Base-by-base conservation (phyloP, 371 early-diverging fungal species). In the Mucor velutinosus region DNA sequence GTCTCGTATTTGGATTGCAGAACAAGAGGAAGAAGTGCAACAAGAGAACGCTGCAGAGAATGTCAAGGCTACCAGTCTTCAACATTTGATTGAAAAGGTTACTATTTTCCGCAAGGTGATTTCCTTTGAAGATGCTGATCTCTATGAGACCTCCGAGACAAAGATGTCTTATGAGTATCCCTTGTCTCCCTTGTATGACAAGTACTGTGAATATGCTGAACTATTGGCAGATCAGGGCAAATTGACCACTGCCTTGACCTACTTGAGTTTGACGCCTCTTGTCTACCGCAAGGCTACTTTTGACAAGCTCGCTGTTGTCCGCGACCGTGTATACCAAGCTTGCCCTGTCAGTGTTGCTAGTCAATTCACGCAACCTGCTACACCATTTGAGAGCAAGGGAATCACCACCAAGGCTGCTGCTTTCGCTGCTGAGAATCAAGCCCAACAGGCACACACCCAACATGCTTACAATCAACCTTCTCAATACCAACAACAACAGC, bases 51-150 rank as follows among this genome's bases (percentile, higher is more conserved):
- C 81, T 5, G 43, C 45, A 21, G 69, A 65, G 8, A 51, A 65
- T 25, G 49, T 53, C 11, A 65, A 69, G 6, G 62, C 65, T 15
- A 65, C 78, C 19, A 79, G 75, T 51, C 78, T 97, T 43, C 97
- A 97, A 59, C 75, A 84, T 43, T 77, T 97, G 51, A 87, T 97
- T 47, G 97, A 97, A 75, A 95, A 95, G 80, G 90, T 96, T 19
- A 88, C 95, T 10, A 90, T 97, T 17, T 95, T 95, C 87, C 86
- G 94, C 39, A 91, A 91, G 67, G 97, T 96, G 0, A 93, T 96
- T 64, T 87, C 89, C 35, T 97, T 89, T 77, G 79, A 79, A 58
- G 82, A 82, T 35, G n/a, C 65, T 32, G 66, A 65, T 37, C 66
- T 76, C 35, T 87, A 89, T 19, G 94, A 94, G 32, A 65, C 80